These are phyloP conservation scores for Dendrobium officinale DNA, from an alignment of 106 monocot genomes.

Conservation along the genomic window DNA sequence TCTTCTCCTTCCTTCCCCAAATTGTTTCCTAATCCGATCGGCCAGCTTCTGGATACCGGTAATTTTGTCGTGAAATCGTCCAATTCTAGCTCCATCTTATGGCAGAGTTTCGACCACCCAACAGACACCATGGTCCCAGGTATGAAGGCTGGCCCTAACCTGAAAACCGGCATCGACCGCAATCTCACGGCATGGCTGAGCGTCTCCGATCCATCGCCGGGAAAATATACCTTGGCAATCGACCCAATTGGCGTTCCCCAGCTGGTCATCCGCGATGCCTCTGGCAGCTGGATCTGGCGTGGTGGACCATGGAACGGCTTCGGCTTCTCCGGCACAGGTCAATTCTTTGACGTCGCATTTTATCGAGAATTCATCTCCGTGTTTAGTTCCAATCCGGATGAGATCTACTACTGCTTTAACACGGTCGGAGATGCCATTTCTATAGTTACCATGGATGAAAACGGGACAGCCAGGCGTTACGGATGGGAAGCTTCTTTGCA, in stretches of 20 bases:
- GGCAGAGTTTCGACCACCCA: conserved; percentile 42
- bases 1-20: conserved; percentile 1
- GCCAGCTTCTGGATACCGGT: conserved; percentile 3
- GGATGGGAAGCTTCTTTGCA: conserved; percentile 7
- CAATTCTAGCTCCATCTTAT: neutral
- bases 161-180: neutral
- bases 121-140: conserved; percentile 21
- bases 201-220: conserved; percentile 17
- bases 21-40: neutral
- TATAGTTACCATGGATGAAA: conserved; percentile 2
- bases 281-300: neutral
- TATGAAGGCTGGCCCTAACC: conserved; percentile 12
- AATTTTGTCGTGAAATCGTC: conserved; percentile 6
- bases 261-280: neutral
- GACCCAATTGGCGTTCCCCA: neutral
- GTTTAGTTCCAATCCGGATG: conserved; percentile 14
- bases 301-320: conserved; percentile 12
- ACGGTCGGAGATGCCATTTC: neutral
- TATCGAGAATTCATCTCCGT: neutral
- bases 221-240: conserved; percentile 9
- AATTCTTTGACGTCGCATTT: neutral
- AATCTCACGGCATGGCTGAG: conserved; percentile 14
- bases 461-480: conserved; percentile 8
- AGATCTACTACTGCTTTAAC: conserved; percentile 14
- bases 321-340: neutral